A percentile compares a stretch with the other conserved stretches of the same genome.
Conservation (phyloP, 2,329 filamentous ascomycete genomes). For the Penicillium polonicum region DNA sequence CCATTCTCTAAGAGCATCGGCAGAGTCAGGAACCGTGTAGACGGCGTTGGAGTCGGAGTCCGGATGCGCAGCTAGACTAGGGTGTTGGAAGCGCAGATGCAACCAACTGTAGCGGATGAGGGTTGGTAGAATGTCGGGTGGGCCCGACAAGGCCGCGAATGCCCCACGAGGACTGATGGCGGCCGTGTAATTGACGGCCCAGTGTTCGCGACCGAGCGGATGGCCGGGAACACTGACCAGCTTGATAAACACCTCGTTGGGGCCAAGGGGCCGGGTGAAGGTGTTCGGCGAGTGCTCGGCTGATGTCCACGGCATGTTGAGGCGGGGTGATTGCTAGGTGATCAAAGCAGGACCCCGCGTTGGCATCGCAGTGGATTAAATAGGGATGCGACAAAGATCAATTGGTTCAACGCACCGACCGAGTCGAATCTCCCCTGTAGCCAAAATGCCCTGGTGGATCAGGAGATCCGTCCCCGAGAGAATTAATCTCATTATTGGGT, state of each 20-base stretch:
- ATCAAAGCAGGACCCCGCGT: neutral
- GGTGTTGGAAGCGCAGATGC: conserved; percentile 20
- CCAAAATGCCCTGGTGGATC: neutral
- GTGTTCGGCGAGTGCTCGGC: neutral
- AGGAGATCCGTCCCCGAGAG: neutral
- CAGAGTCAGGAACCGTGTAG: conserved; percentile 13
- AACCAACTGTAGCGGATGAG: conserved; percentile 16
- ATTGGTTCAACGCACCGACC: neutral
- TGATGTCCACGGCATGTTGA: conserved; percentile 1
- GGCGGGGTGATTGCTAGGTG: neutral
- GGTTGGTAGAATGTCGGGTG: conserved; percentile 3
- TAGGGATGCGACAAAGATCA: neutral
- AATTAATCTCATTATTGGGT: neutral
- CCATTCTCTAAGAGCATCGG: conserved; percentile 11
- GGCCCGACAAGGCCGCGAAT: neutral
- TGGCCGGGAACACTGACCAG: conserved; percentile 29
- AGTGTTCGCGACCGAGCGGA: conserved; percentile 33
- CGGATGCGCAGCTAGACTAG: conserved; percentile 15
- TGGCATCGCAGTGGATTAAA: neutral
- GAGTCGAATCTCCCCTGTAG: too few relatives aligned
- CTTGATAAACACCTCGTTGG: conserved; percentile 32
- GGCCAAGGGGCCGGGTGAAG: conserved; percentile 15
- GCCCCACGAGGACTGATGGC: conserved; percentile 14
- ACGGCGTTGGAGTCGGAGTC: conserved; percentile 3
- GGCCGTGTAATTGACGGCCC: conserved; percentile 30